Percentiles rank a stretch among this genome's conserved stretches.
phyloP scores from a whole-genome alignment of 345 rosid species.

The Gossypium herbaceum region DNA sequence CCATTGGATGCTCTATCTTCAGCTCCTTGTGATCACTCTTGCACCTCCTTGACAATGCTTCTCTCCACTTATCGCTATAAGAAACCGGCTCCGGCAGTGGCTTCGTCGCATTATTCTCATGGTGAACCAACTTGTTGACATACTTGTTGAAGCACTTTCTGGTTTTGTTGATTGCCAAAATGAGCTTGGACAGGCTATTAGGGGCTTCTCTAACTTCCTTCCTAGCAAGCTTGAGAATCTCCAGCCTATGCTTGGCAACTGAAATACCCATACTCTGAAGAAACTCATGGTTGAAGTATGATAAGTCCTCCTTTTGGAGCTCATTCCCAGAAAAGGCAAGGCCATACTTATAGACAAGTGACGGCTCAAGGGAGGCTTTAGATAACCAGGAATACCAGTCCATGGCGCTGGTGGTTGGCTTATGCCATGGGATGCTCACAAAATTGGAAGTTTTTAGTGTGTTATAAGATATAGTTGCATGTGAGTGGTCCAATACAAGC shows the following conservation, averaged over 20 bases:
- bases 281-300: slow-evolving; percentile 65
- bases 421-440: slow-evolving; percentile 3
- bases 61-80: not conserved
- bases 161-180: slow-evolving; percentile 36
- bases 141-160: slow-evolving; percentile 41
- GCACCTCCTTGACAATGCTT: slow-evolving; percentile 7
- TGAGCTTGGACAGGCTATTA: slow-evolving; percentile 35
- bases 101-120: not conserved
- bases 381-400: slow-evolving; percentile 93
- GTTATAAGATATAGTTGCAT: slow-evolving; percentile 1
- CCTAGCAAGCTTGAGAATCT: slow-evolving; percentile 67
- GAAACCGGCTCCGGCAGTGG: not conserved
- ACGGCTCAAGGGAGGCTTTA: slow-evolving; percentile 50
- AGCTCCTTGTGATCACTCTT: slow-evolving; percentile 29
- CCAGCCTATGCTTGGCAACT: slow-evolving; percentile 74
- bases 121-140: slow-evolving; percentile 36
- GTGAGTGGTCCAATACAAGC: not conserved
- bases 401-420: slow-evolving; percentile 29
- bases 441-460: not conserved
- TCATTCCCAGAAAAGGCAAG: slow-evolving; percentile 54
- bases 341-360: slow-evolving; percentile 60
- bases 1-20: slow-evolving; percentile 26
- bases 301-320: slow-evolving; percentile 58
- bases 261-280: slow-evolving; percentile 71
- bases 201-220: slow-evolving; percentile 33